Percentiles rank a stretch among this genome's conserved stretches.
Conservation (phyloP, 306 rosid genomes). For the Begonia peltatifolia region DNA sequence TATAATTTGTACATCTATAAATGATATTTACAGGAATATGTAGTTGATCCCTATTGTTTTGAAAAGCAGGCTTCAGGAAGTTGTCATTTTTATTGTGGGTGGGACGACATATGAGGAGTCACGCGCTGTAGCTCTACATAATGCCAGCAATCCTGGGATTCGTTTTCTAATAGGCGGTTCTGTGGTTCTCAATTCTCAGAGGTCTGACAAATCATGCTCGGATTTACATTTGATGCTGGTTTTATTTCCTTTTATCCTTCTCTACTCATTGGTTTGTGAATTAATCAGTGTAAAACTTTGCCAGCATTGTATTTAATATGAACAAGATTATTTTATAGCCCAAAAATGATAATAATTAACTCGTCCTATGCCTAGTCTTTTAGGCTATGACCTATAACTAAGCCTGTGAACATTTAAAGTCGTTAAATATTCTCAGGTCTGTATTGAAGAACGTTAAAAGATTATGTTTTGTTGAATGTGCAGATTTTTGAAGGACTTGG, state of each 20-base stretch:
- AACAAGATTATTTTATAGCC: too few species aligned
- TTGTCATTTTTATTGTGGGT: slow-evolving; percentile 80
- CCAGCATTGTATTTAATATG: too few species aligned
- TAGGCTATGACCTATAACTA: neutral
- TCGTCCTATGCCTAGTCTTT: neutral
- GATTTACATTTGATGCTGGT: neutral
- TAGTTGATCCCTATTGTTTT: neutral
- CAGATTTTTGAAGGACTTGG: slow-evolving; percentile 91
- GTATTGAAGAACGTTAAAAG: neutral
- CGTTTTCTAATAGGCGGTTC: slow-evolving; percentile 92
- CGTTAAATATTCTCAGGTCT: neutral
- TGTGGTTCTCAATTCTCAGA: slow-evolving; percentile 69
- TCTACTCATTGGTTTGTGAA: neutral
- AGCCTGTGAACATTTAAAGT: neutral
- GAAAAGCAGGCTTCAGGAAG: slow-evolving; percentile 76
- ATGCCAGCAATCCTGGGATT: slow-evolving; percentile 59
- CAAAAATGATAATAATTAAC: too few species aligned
- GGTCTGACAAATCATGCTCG: slow-evolving; percentile 28
- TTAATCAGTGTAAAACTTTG: neutral
- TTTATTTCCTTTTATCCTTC: neutral
- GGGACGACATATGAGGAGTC: slow-evolving; percentile 96
- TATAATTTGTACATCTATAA: too few species aligned
- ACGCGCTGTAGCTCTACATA: slow-evolving; percentile 71
- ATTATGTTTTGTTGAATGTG: slow-evolving; percentile 12
- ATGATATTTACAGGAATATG: too few species aligned